phyloP scores from a whole-genome alignment of 164 flowering plant genomes.

The Piper longum region DNA sequence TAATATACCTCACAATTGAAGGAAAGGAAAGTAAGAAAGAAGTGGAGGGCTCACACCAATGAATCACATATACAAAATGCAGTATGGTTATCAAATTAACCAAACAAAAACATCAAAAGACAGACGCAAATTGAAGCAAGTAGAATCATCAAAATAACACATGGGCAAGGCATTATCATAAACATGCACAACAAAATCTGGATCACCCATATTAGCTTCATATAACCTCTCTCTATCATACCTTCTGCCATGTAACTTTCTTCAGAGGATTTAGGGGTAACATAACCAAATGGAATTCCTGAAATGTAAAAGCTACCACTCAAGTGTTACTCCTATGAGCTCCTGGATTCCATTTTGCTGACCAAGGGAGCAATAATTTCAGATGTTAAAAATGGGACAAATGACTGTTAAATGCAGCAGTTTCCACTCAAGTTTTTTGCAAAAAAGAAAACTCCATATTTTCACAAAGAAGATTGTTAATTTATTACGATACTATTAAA shows the following conservation, averaged over 20 bases:
- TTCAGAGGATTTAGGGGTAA: constrained; percentile 40
- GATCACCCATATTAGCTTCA: neutral
- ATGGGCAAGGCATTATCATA: neutral
- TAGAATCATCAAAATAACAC: neutral
- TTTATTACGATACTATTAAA: too few species aligned
- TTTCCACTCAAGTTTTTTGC: neutral
- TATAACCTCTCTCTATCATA: constrained; percentile 18
- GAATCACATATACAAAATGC: neutral
- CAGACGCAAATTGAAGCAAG: neutral
- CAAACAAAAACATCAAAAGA: neutral
- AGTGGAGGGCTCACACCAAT: too few species aligned
- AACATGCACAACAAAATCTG: neutral
- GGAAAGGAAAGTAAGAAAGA: neutral
- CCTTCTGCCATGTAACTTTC: constrained; percentile 72
- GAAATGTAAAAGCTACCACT: constrained; percentile 37
- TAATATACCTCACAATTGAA: neutral
- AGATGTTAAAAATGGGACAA: neutral
- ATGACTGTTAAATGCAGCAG: neutral
- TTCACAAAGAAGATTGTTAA: neutral
- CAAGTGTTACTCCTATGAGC: constrained; percentile 12
- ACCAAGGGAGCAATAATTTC: neutral
- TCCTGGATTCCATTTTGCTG: neutral
- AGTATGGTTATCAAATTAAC: neutral
- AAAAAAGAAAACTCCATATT: too few species aligned
- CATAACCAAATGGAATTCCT: constrained; percentile 64